phyloP scores from a whole-genome alignment of 345 rosid species.

The Aquilaria sinensis region DNA sequence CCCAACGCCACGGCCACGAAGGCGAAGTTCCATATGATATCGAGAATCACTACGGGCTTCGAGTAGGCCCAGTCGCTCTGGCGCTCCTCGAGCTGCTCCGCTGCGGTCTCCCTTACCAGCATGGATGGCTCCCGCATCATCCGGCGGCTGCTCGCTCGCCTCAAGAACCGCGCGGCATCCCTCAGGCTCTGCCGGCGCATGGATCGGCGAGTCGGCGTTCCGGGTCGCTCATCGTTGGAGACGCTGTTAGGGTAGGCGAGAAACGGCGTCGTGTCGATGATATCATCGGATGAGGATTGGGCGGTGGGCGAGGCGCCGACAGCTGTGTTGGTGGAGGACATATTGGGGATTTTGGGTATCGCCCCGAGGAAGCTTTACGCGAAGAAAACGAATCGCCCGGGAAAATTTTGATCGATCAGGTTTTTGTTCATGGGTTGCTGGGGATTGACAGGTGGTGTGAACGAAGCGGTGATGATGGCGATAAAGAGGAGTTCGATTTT shows the following conservation, averaged over 20 bases:
- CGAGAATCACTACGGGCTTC: constrained; percentile 83
- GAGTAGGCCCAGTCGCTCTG: constrained; percentile 99
- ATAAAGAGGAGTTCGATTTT: too few relatives aligned
- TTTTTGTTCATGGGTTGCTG: too few relatives aligned
- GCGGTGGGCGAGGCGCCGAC: constrained; percentile 6
- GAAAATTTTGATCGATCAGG: too few relatives aligned
- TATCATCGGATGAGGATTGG: constrained; percentile 52
- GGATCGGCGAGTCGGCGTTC: constrained; percentile 28
- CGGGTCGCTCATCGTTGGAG: constrained; percentile 13
- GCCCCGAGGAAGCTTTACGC: too few relatives aligned
- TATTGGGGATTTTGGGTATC: background rate
- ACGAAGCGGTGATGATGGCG: too few relatives aligned
- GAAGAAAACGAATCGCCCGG: too few relatives aligned
- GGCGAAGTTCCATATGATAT: constrained; percentile 77
- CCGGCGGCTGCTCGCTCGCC: constrained; percentile 85
- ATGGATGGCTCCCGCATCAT: constrained; percentile 93
- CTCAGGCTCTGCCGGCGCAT: constrained; percentile 66
- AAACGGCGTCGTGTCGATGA: constrained; percentile 62
- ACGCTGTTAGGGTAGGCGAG: constrained; percentile 27
- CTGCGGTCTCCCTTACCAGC: constrained; percentile 90
- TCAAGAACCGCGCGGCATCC: constrained; percentile 74
- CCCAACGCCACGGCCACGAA: constrained; percentile 66
- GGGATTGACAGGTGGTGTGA: too few relatives aligned
- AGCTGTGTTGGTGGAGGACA: constrained; percentile 5
- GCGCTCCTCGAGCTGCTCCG: constrained; percentile 95